Evolutionary conservation across 2,329 filamentous ascomycete species (phyloP), one percentile per base, ranked within the genome.

Genomic region (Hirsutella rhossiliensis): DNA sequence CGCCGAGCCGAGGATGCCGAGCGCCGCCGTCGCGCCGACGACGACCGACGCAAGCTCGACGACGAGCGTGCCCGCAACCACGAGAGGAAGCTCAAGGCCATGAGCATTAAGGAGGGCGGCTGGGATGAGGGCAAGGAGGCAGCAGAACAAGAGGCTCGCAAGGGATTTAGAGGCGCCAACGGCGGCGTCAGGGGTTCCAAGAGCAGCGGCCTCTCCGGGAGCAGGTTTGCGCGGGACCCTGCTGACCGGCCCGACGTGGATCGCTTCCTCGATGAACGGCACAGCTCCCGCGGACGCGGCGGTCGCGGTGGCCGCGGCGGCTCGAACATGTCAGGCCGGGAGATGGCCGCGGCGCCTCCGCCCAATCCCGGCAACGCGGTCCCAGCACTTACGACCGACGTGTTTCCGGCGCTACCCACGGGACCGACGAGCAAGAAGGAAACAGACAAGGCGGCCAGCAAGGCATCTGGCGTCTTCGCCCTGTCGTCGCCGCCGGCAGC

Each of bases 41-140:
- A 73, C 49, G 70, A 75, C 42, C 60, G 68, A 19, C 63, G 64
- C 28, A 66, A 66, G 48, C 64, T 76, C 49, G 75, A 80, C 23
- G 75, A 78, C 32, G 78, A 81, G 62, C 68, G 78, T 12, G 74
- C 71, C 20, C 70, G 69, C 50, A 81, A 81, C 53, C 60, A 76
- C 9, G 75, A 78, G 59, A 62, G 77, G 42, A 81, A 81, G 56
- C 64, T 81, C 18, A 73, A 73, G 50, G 76, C 76, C 1, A 70
- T 80, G 62, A 67, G 68, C 28, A 63, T 61, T 40, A 73, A 71
- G 56, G 69, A 75, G 34, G 68, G 67, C 28, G 69, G 66, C 48
- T 81, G 76, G 78, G 77, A 80, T 46, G 69, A 75, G 53, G 76
- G 75, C 36, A 80, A 79, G 59, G 62, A 68, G 37, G 59, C 62